phyloP scores from a whole-genome alignment of 2,329 filamentous ascomycete species.

The Cytospora chrysosperma region DNA sequence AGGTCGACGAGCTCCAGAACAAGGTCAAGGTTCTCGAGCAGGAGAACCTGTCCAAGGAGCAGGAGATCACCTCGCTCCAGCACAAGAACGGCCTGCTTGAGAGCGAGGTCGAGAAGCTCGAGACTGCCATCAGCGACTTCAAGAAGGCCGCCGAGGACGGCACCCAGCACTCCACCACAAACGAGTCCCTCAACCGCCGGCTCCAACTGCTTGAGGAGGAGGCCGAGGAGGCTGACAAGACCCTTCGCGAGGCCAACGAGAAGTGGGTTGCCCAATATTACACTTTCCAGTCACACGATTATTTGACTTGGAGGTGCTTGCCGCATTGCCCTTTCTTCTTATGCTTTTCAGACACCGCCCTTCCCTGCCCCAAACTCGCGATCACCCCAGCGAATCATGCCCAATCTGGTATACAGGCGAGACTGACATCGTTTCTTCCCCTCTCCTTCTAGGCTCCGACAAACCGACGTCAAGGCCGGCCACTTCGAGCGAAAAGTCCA shows the following conservation, averaged over 20 bases:
- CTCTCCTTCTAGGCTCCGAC: slow-evolving; percentile 70
- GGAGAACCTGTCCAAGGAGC: slow-evolving; percentile 94
- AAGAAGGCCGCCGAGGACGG: slow-evolving; percentile 86
- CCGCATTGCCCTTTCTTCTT: slow-evolving; percentile 21
- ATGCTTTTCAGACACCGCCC: not conserved
- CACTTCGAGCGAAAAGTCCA: slow-evolving; percentile 99
- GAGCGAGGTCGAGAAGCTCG: slow-evolving; percentile 87
- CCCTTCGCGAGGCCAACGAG: slow-evolving; percentile 93
- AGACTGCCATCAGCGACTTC: slow-evolving; percentile 76
- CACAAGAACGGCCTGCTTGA: slow-evolving; percentile 96
- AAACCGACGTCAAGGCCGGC: slow-evolving; percentile 98
- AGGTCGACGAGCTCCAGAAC: slow-evolving; percentile 82
- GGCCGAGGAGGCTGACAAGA: slow-evolving; percentile 94
- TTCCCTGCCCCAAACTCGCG: not conserved
- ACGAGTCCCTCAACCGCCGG: slow-evolving; percentile 87
- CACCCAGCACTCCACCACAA: slow-evolving; percentile 79
- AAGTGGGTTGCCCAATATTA: slow-evolving; percentile 65
- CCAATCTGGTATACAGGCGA: not conserved
- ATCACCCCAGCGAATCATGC: not conserved
- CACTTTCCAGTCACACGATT: slow-evolving; percentile 24
- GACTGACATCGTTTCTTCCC: slow-evolving; percentile 23
- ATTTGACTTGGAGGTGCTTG: slow-evolving; percentile 26
- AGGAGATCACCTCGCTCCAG: slow-evolving; percentile 93
- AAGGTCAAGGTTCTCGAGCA: slow-evolving; percentile 91
- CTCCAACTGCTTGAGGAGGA: slow-evolving; percentile 97